Base-by-base conservation (phyloP, 2,329 filamentous ascomycete species). In the Elsinoe fawcettii region DNA sequence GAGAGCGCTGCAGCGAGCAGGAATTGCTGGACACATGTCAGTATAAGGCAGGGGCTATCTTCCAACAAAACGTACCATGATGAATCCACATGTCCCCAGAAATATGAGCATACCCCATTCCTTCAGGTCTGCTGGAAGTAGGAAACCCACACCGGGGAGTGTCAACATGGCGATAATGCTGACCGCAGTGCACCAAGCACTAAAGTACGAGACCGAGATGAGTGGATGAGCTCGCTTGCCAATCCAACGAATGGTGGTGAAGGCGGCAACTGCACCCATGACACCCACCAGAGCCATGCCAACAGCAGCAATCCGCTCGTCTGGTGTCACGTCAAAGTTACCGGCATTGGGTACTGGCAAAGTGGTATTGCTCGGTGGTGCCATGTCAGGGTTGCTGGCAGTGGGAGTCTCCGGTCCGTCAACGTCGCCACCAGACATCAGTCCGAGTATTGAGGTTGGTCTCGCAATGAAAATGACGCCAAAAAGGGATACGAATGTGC, bases 201-300 rank as follows among this genome's bases (percentile, higher is more conserved):
- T 83, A 66, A 96, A 95, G 71, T 91, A 95, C 65, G 89, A 95
- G 57, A 95, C 88, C 1, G 82, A 87, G 58, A 95, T 83, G n/a
- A 96, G 75, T 0, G 90, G 82, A 67, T 95, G 89, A 0, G 87
- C 86, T 25, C 88, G 80, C 63, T 82, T 82, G 12, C 91, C 90
- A 60, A 96, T 92, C 71, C 86, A 83, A 14, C 90, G 80, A 61
- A 96, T 86, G 0, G 82, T 82, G 0, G 84, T 89, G 66, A 85
- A 90, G 6, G 89, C 88, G 2, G 80, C 80, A 0, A 88, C 83
- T 6, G 84, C 81, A 7, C 91, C 91, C 0, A 90, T 63, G 0
- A 95, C 90, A 1, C 90, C 90, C 0, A 95, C 57, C 44, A 95
- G 77, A 0, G 86, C 88, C 8, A 89, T 75, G 0, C 80, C 78